These are phyloP conservation scores for Fraxinus excelsior DNA, from an alignment of 257 asterid species.

Conservation along the genomic window DNA sequence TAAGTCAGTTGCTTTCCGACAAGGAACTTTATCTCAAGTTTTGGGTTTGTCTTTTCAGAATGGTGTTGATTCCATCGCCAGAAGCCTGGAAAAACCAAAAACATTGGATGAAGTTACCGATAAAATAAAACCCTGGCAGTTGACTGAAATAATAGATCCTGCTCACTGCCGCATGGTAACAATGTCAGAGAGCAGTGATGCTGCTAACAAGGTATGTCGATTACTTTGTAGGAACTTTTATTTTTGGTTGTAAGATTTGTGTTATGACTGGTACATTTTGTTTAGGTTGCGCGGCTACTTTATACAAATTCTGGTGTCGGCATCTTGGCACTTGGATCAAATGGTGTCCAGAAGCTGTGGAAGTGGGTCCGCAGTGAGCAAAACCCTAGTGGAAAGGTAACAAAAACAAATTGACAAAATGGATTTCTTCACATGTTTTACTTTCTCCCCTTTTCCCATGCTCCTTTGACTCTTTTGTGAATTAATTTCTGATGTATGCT, in stretches of 20 bases:
- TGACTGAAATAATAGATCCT: constrained; percentile 85
- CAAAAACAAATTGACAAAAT: background rate
- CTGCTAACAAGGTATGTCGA: constrained; percentile 62
- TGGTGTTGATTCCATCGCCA: constrained; percentile 74
- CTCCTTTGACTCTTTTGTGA: background rate
- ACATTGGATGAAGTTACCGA: constrained; percentile 68
- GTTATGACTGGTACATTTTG: background rate
- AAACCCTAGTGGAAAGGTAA: constrained; percentile 89
- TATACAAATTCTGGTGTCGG: constrained; percentile 94
- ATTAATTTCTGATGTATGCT: constrained; percentile 27
- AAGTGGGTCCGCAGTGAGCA: constrained; percentile 89
- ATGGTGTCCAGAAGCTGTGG: constrained; percentile 91
- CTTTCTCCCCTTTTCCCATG: background rate
- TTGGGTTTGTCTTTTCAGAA: constrained; percentile 52
- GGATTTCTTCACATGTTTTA: background rate
- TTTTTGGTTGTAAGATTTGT: constrained; percentile 10
- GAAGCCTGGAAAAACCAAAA: constrained; percentile 89
- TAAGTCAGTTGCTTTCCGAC: constrained; percentile 17
- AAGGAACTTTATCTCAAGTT: constrained; percentile 5
- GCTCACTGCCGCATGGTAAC: constrained; percentile 80
- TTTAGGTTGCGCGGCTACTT: constrained; percentile 92
- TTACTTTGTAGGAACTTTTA: constrained; percentile 14
- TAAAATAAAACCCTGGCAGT: constrained; percentile 78
- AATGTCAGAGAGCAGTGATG: constrained; percentile 87
- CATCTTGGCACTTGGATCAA: constrained; percentile 83